Evolutionary conservation across 345 rosid species (phyloP), one percentile per base, ranked within the genome.

Genomic region (Pistacia vera): DNA sequence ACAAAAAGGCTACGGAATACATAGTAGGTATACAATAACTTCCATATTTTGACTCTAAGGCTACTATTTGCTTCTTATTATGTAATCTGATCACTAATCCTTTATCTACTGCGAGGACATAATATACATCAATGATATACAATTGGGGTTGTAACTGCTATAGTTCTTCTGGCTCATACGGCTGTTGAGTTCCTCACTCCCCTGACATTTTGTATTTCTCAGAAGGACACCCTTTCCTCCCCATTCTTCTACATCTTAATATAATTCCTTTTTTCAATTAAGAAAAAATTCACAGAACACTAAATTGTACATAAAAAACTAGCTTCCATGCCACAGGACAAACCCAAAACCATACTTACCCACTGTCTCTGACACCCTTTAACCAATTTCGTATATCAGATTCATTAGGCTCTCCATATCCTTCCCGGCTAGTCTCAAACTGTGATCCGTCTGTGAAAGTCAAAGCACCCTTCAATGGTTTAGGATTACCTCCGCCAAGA

Each of bases 291-390:
- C 8, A 18, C 3, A 55, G 62, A 33, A 2, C 77, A 35, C 55
- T 28, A 18, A 22, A 11, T 36, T 51, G 28, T 14, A 55, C 28
- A 51, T 4, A 74, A 56, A 17, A 35, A 51, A 30, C 2, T 4
- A n/a, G 51, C 38, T 36, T 52, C 18, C 64, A 51, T 51, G 76
- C 7, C 58, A 8, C 66, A 71, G 65, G 63, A 28, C 76, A n/a
- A 66, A n/a, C 68, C 33, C 41, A 63, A 56, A 74, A 52, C 71
- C 67, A 63, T 78, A 80, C 92, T 83, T 85, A 93, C 99, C 98
- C 98, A 68, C 99, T 93, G 80, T 95, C 99, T 81, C 99, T 82
- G 83, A 95, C 81, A 57, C 99, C 99, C 82, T 92, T 95, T 79
- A 93, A 83, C 99, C 99, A 95, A 85, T 95, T 95, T 46, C 97